Percentiles rank a stretch among this genome's conserved stretches.
phyloP scores from a whole-genome alignment of 495 filamentous ascomycete species.

The Talaromyces borbonicus region DNA sequence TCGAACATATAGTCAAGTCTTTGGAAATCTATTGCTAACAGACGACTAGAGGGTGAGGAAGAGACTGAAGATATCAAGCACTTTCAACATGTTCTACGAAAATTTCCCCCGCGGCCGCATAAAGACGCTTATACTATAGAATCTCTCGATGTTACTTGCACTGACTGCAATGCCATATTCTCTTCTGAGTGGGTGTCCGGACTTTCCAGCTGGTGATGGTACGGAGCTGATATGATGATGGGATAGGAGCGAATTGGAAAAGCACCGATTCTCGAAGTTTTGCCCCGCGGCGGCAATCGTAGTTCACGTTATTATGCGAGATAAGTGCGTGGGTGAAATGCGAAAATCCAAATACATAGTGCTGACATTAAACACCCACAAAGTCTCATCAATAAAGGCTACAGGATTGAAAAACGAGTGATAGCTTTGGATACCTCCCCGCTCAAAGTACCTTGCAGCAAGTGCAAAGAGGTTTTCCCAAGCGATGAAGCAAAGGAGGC shows the following conservation, averaged over 20 bases:
- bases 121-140: constrained; percentile 16
- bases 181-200: constrained; percentile 13
- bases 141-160: constrained; percentile 17
- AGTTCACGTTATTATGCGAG: constrained; percentile 24
- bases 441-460: constrained; percentile 17
- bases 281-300: constrained; percentile 20
- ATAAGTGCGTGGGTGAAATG: constrained; percentile 13
- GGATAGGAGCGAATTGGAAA: constrained; percentile 17
- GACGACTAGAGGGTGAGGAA: not conserved
- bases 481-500: constrained; percentile 12
- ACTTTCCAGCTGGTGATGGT: not conserved
- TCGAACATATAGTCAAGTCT: not conserved
- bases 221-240: not conserved
- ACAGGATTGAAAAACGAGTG: constrained; percentile 22
- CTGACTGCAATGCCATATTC: constrained; percentile 23
- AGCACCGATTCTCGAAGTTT: constrained; percentile 20
- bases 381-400: constrained; percentile 25
- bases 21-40: not conserved
- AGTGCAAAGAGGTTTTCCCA: constrained; percentile 17
- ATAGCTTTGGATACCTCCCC: constrained; percentile 18
- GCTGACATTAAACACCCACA: not conserved
- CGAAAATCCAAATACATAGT: not conserved
- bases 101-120: constrained; percentile 20
- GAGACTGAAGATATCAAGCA: constrained; percentile 12
- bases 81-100: constrained; percentile 19